Conservation (phyloP, 768 basidiomycete genomes). For the Collybia sp. region DNA sequence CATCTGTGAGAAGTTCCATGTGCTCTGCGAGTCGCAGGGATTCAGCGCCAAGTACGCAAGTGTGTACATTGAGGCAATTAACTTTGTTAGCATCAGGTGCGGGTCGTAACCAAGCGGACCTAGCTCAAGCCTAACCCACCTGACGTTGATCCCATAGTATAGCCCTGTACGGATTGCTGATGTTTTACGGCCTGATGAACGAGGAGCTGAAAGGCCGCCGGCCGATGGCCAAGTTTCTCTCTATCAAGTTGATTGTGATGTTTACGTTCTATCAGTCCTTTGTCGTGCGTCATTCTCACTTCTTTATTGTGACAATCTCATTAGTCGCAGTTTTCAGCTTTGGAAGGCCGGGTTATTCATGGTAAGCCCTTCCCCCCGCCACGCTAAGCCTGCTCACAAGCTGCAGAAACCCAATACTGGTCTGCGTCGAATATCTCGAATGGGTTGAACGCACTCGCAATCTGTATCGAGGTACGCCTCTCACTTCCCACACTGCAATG, state of each 20-base stretch:
- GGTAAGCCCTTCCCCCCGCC: conserved; percentile 25
- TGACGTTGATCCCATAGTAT: conserved; percentile 35
- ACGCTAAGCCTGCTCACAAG: too few species aligned
- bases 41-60: conserved; percentile 59
- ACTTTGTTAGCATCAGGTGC: conserved; percentile 81
- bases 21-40: conserved; percentile 64
- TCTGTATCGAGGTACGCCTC: conserved; percentile 69
- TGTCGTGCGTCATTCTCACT: conserved; percentile 38
- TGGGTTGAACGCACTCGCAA: conserved; percentile 77
- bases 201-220: conserved; percentile 73
- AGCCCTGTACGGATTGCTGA: conserved; percentile 79
- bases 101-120: conserved; percentile 7
- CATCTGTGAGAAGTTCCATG: conserved; percentile 61
- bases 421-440: conserved; percentile 80
- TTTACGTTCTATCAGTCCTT: conserved; percentile 87
- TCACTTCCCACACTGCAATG: background rate
- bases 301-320: background rate
- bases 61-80: conserved; percentile 67
- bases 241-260: conserved; percentile 85
- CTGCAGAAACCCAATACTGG: conserved; percentile 73
- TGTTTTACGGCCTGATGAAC: conserved; percentile 80
- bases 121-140: background rate
- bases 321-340: conserved; percentile 48
- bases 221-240: conserved; percentile 81
- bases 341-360: conserved; percentile 69